Conservation (phyloP, 139 green algal genomes). For the Dunaliella sp. region DNA sequence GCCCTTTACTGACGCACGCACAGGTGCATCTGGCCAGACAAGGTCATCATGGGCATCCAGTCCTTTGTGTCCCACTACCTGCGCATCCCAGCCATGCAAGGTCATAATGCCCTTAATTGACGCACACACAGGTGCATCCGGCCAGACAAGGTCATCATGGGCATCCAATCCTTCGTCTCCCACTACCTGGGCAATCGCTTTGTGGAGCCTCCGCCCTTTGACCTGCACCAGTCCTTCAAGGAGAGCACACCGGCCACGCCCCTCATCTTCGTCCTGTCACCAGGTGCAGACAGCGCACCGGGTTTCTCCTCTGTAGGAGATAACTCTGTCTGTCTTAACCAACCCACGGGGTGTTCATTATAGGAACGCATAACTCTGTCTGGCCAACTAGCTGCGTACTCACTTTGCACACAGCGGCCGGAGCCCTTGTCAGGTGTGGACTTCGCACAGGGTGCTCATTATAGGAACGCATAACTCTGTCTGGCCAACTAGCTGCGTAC, state of each 20-base stretch:
- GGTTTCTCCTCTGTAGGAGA: no score
- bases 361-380: background rate
- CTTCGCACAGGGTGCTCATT: background rate
- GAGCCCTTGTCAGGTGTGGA: no score
- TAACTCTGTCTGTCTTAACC: no score
- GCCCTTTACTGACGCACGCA: background rate
- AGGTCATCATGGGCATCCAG: constrained; percentile 50
- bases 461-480: background rate
- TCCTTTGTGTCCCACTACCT: constrained; percentile 64
- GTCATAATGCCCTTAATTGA: no score
- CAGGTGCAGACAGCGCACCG: constrained; percentile 37
- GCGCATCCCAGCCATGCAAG: no score
- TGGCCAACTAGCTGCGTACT: no score
- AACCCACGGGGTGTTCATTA: background rate
- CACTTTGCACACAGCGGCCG: no score
- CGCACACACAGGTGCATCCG: constrained; percentile 52
- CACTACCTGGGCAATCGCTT: constrained; percentile 66
- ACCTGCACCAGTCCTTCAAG: constrained; percentile 67
- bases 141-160: constrained; percentile 69
- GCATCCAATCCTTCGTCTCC: constrained; percentile 55
- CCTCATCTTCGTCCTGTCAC: constrained; percentile 81
- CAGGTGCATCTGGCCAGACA: constrained; percentile 73
- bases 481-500: no score
- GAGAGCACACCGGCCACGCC: constrained; percentile 56
- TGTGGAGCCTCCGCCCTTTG: constrained; percentile 78